Conservation (phyloP, 768 basidiomycete genomes). For the Trametes cinnabarina region DNA sequence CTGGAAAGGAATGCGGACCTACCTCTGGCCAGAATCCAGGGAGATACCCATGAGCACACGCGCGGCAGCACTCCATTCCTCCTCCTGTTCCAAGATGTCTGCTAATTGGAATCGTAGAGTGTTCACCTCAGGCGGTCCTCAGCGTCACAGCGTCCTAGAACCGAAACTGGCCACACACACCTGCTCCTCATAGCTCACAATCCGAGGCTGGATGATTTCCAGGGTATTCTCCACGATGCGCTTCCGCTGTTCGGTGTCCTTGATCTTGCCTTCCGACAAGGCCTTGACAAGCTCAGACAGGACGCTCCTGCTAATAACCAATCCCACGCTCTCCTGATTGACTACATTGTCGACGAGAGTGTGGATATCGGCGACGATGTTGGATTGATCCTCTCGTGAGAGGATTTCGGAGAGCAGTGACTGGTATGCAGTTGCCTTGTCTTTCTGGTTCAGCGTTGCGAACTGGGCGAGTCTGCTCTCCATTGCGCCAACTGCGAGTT, state of each 20-base stretch:
- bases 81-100: slow-evolving; percentile 81
- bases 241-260: slow-evolving; percentile 58
- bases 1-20: slow-evolving; percentile 17
- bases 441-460: slow-evolving; percentile 70
- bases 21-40: slow-evolving; percentile 88
- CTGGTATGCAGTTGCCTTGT: slow-evolving; percentile 76
- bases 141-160: slow-evolving; percentile 2
- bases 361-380: slow-evolving; percentile 58
- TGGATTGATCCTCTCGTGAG: slow-evolving; percentile 44
- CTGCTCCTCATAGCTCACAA: slow-evolving; percentile 95
- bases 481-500: slow-evolving; percentile 40
- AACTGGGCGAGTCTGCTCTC: slow-evolving; percentile 65
- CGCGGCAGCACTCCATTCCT: slow-evolving; percentile 94
- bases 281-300: slow-evolving; percentile 79
- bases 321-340: slow-evolving; percentile 75
- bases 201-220: slow-evolving; percentile 64
- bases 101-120: slow-evolving; percentile 86
- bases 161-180: slow-evolving; percentile 42
- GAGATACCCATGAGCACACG: slow-evolving; percentile 90
- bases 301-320: slow-evolving; percentile 87
- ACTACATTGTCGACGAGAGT: slow-evolving; percentile 76
- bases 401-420: slow-evolving; percentile 66
- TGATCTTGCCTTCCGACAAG: slow-evolving; percentile 55
- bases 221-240: slow-evolving; percentile 76
- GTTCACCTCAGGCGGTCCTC: slow-evolving; percentile 58